Evolutionary conservation across 371 early-diverging fungal genomes (phyloP).

Genomic region (Mucor velutinosus): DNA sequence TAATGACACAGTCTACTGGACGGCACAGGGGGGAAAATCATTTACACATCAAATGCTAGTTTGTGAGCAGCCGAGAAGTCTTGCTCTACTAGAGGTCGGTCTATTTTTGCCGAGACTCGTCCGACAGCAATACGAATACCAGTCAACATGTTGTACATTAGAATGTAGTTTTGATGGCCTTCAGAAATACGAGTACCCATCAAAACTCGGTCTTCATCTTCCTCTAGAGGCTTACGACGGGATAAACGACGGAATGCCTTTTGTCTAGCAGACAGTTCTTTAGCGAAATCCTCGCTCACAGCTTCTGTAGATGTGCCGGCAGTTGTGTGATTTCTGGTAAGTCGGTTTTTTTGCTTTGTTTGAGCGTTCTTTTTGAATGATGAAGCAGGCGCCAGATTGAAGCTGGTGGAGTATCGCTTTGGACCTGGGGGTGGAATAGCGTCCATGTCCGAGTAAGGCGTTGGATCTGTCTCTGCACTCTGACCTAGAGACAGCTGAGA

Average conservation of each 20-base stretch:
- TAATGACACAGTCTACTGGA: not conserved
- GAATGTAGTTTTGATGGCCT: slow-evolving; percentile 67
- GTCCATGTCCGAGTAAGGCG: slow-evolving; percentile 8
- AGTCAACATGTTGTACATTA: slow-evolving; percentile 97
- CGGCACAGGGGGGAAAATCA: not conserved
- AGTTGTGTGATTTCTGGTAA: slow-evolving; percentile 12
- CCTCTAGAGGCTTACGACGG: slow-evolving; percentile 11
- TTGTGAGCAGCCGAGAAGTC: slow-evolving; percentile 90
- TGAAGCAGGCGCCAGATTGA: slow-evolving; percentile 22
- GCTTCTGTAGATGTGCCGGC: not conserved
- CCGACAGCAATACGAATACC: slow-evolving; percentile 77
- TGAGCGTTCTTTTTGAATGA: slow-evolving; percentile 15
- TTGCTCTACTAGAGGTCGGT: slow-evolving; percentile 62
- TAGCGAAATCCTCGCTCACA: slow-evolving; percentile 31
- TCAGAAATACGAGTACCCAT: slow-evolving; percentile 65
- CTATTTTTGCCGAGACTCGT: slow-evolving; percentile 82
- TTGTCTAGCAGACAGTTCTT: slow-evolving; percentile 30
- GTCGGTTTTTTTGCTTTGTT: slow-evolving; percentile 10
- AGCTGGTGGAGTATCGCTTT: slow-evolving; percentile 27
- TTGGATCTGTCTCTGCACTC: slow-evolving; percentile 27
- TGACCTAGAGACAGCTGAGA: slow-evolving; percentile 15
- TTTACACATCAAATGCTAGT: slow-evolving; percentile 87
- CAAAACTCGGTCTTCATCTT: slow-evolving; percentile 47
- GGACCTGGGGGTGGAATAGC: not conserved
- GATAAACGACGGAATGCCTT: slow-evolving; percentile 38